Conservation (phyloP, 2,329 filamentous ascomycete genomes). For the Verticillium nubilum region DNA sequence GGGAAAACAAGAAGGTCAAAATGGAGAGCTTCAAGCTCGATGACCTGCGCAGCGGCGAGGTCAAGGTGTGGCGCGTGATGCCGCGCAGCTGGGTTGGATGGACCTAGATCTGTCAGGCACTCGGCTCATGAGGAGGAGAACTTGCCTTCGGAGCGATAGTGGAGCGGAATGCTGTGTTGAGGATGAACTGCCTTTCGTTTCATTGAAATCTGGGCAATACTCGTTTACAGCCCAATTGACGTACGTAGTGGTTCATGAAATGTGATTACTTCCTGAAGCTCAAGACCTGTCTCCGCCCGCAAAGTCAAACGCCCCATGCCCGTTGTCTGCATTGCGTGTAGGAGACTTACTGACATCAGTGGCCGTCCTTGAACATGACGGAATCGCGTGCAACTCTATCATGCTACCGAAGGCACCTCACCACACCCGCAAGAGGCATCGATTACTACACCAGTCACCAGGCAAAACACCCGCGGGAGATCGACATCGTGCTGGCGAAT, state of each 20-base stretch:
- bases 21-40: constrained; percentile 91
- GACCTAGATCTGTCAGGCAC: constrained; percentile 46
- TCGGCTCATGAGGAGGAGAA: background rate
- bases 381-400: too few relatives aligned
- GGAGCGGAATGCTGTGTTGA: background rate
- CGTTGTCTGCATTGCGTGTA: too few relatives aligned
- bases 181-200: background rate
- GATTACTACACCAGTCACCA: too few relatives aligned
- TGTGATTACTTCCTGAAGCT: background rate
- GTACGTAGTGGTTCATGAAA: background rate
- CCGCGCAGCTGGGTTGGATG: constrained; percentile 88
- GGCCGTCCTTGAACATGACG: too few relatives aligned
- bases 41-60: constrained; percentile 87
- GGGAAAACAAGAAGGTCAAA: constrained; percentile 91
- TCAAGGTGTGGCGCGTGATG: constrained; percentile 96
- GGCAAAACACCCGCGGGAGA: too few relatives aligned
- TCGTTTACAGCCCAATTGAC: background rate
- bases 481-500: too few relatives aligned
- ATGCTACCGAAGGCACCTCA: too few relatives aligned
- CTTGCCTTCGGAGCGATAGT: background rate
- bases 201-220: background rate
- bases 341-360: too few relatives aligned
- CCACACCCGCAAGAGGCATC: too few relatives aligned
- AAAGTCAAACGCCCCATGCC: too few relatives aligned
- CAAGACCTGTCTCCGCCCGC: background rate